Percentiles rank a stretch among this genome's conserved stretches.
Conservation (phyloP, 352 stramenopile species). For the Phytophthora vignae region DNA sequence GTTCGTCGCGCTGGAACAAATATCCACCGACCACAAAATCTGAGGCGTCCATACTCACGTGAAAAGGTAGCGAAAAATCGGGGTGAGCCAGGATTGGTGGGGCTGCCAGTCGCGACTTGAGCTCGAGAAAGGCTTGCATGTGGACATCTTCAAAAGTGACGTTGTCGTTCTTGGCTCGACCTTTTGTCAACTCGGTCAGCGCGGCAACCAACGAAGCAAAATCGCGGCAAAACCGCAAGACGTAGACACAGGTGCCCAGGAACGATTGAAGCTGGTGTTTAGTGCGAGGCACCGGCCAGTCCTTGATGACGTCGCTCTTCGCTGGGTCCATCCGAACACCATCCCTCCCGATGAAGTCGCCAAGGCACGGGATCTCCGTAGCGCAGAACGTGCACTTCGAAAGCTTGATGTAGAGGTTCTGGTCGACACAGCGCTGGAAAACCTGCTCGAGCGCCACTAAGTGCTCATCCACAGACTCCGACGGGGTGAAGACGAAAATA, state of each 20-base stretch:
- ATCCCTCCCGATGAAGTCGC: not conserved
- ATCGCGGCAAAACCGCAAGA: not conserved
- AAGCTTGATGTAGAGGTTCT: conserved; percentile 1
- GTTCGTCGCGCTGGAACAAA: not conserved
- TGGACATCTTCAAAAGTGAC: not conserved
- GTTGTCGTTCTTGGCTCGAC: not conserved
- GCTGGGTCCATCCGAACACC: not conserved
- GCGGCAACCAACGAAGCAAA: not conserved
- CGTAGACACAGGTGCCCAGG: not conserved
- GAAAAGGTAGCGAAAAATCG: not conserved
- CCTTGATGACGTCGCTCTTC: not conserved
- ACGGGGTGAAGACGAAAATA: not conserved
- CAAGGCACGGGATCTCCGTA: not conserved
- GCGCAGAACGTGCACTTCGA: not conserved
- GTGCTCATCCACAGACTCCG: too few species aligned
- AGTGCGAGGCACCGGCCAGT: not conserved
- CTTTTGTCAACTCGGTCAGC: not conserved
- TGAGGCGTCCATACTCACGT: not conserved
- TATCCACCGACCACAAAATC: not conserved
- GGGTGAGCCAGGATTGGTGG: not conserved
- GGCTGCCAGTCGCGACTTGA: not conserved
- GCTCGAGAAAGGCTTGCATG: not conserved
- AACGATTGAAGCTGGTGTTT: conserved; percentile 2
- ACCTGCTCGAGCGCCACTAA: not conserved
- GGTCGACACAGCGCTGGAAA: conserved; percentile 3